A percentile compares a stretch with the other conserved stretches of the same genome.
Evolutionary conservation across 176 grass and related monocot genomes (phyloP).

Genomic region (Urochloa ruziziensis): DNA sequence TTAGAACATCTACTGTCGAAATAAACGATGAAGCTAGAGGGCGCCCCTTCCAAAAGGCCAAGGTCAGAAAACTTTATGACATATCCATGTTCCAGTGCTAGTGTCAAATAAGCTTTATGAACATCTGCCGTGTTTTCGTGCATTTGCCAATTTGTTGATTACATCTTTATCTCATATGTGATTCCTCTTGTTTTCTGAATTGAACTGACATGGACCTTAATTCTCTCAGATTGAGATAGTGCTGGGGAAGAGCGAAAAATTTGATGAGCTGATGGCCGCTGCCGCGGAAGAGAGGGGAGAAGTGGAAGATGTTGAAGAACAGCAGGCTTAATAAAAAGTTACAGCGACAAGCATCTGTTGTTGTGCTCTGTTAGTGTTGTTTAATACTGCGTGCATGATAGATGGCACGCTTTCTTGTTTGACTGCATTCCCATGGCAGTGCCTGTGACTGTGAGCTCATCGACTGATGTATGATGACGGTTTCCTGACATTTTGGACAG

Average conservation of each 20-base stretch:
- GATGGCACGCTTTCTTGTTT: constrained; percentile 6
- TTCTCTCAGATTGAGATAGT: constrained; percentile 76
- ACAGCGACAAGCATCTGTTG: background rate
- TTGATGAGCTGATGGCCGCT: constrained; percentile 85
- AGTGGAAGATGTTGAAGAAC: constrained; percentile 51
- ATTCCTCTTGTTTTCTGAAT: background rate
- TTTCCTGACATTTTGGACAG: background rate
- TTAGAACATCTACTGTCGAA: constrained; percentile 81
- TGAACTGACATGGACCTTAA: background rate
- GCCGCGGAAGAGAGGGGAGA: constrained; percentile 57
- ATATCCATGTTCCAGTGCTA: background rate
- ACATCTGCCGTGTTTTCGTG: no score
- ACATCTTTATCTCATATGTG: background rate
- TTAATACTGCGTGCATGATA: constrained; percentile 16
- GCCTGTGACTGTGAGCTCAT: constrained; percentile 10
- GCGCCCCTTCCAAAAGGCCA: constrained; percentile 76
- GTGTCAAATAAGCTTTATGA: background rate
- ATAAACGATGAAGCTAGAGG: constrained; percentile 82
- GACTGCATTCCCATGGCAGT: constrained; percentile 13
- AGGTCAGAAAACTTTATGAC: constrained; percentile 39
- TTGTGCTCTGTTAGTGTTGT: constrained; percentile 31
- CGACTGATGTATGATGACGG: background rate
- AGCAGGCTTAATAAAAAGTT: constrained; percentile 43
- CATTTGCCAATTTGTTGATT: background rate
- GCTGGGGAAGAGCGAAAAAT: constrained; percentile 79